A percentile compares a stretch with the other conserved stretches of the same genome.
These are phyloP conservation scores for Ophiosphaerella narmari DNA, from an alignment of 2,329 filamentous ascomycete genomes.

Conservation along the genomic window DNA sequence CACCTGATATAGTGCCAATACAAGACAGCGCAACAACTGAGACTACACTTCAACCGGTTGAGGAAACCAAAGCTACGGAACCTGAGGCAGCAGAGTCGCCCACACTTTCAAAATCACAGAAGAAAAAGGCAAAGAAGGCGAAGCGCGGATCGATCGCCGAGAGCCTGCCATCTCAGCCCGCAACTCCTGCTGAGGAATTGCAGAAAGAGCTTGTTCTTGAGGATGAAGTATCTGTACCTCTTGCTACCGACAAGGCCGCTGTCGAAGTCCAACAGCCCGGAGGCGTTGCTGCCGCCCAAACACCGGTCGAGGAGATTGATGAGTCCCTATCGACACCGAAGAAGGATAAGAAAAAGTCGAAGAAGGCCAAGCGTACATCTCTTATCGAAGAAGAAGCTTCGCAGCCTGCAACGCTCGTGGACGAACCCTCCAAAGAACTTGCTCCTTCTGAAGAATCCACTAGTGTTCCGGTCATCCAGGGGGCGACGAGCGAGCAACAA, in stretches of 20 bases:
- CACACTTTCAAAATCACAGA: conserved; percentile 30
- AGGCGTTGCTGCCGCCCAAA: background rate
- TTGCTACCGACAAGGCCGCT: conserved; percentile 3
- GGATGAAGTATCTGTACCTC: background rate
- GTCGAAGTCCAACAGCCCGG: conserved; percentile 4
- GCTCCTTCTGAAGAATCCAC: background rate
- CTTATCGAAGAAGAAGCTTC: conserved; percentile 8
- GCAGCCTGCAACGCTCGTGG: conserved; percentile 11
- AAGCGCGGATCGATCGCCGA: conserved; percentile 21
- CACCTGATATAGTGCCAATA: background rate
- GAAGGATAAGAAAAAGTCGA: conserved; percentile 36
- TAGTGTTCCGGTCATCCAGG: background rate
- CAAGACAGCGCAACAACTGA: background rate
- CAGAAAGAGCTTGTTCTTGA: conserved; percentile 2
- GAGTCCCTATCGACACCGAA: conserved; percentile 10
- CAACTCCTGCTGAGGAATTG: conserved; percentile 13
- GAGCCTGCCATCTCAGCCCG: conserved; percentile 10
- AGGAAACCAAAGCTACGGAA: background rate
- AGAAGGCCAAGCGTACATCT: conserved; percentile 25
- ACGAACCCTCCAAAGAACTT: conserved; percentile 5
- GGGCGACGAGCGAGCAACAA: background rate
- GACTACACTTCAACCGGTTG: background rate
- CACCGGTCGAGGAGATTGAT: conserved; percentile 6
- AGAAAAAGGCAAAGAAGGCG: conserved; percentile 35
- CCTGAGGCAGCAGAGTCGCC: conserved; percentile 14